Evolutionary conservation across 73 alveolate genomes (phyloP), one percentile per base, ranked within the genome.

Genomic region (Chromera velia): DNA sequence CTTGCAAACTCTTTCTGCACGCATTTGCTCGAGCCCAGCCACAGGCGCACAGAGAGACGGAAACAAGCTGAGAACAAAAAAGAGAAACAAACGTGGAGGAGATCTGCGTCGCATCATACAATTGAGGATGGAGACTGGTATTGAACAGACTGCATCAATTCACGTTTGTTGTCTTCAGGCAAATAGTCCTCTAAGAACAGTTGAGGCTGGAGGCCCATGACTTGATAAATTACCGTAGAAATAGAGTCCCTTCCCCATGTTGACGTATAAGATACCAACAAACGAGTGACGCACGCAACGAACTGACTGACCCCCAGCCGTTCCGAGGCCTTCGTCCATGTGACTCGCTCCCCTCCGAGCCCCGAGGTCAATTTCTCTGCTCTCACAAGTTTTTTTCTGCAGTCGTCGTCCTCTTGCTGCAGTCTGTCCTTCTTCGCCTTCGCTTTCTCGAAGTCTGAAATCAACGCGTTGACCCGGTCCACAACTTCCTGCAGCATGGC

Each of bases 281-380:
- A n/a, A n/a, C n/a, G n/a, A n/a, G n/a, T n/a, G n/a, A n/a, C n/a
- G n/a, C n/a, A n/a, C n/a, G n/a, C n/a, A n/a, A n/a, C n/a, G n/a
- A n/a, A n/a, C 80, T 0, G 89, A 81, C 70, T 55, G 34, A 46
- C 80, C 71, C 90, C 81, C 74, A 74, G 45, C 32, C 81, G 66
- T 72, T 85, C 40, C 0, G 91, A 85, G 47, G 90, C 79, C 79
- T 81, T 88, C 74, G 90, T 83, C 99, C 99, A 97, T 55, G 93
- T 95, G 27, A 81, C 94, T 48, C 96, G 95, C 85, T 97, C 98
- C 34, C 93, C 90, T 62, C 95, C 98, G 33, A 97, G 90, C 55
- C 98, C 98, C 75, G 91, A 91, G 80, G 95, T 96, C 81, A 97
- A 91, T 80, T 90, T 91, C 62, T 90, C 97, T 9, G 99, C 99